Percentiles rank a stretch among this genome's conserved stretches.
Conservation (phyloP, 805 yeast species). For the Maudiozyma saulgeensis region DNA sequence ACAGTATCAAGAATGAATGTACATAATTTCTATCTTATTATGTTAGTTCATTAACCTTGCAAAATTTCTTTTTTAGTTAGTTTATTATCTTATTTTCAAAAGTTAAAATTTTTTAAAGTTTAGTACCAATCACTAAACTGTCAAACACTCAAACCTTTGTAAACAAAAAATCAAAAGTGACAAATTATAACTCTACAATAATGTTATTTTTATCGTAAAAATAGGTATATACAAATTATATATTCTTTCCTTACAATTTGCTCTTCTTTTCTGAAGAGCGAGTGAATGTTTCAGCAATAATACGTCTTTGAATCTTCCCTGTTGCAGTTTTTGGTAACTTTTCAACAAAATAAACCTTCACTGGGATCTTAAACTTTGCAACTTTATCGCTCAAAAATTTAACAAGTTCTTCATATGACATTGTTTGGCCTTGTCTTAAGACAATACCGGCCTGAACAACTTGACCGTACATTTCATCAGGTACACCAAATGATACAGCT, state of each 20-base stretch:
- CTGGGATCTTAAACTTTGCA: constrained; percentile 54
- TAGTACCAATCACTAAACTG: no score
- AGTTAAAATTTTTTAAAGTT: no score
- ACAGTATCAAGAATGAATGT: no score
- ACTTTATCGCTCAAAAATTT: constrained; percentile 37
- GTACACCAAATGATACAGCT: constrained; percentile 62
- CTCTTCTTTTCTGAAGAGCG: constrained; percentile 20
- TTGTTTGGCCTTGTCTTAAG: constrained; percentile 32
- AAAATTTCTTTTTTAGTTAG: no score
- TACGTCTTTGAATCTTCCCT: constrained; percentile 65
- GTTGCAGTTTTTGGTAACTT: constrained; percentile 68
- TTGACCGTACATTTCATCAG: constrained; percentile 62
- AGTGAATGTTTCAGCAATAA: constrained; percentile 45
- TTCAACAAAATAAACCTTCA: constrained; percentile 46
- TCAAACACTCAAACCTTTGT: no score
- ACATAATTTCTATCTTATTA: no score
- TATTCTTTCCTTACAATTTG: constrained; percentile 5
- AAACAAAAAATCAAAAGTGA: no score
- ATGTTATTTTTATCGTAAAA: not conserved
- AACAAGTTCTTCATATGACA: constrained; percentile 37
- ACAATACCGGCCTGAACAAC: constrained; percentile 64
- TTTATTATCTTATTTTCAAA: no score
- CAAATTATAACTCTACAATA: no score
- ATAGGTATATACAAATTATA: not conserved
- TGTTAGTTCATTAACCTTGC: no score